Evolutionary conservation across 768 basidiomycete species (phyloP).

Genomic region (Tulasnella sp.): DNA sequence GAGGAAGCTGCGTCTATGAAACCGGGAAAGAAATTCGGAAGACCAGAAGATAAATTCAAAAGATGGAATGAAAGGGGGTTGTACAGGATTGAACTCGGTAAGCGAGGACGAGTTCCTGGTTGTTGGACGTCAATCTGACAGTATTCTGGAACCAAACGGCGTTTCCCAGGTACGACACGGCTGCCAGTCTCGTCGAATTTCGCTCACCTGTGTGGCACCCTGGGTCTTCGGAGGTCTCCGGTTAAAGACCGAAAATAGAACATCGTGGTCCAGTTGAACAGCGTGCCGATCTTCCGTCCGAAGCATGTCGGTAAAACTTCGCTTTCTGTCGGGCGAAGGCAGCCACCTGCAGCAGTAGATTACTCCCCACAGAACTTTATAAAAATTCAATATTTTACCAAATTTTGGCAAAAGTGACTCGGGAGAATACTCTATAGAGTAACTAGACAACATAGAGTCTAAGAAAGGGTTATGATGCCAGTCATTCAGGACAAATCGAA

Average conservation of each 20-base stretch:
- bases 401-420: not conserved
- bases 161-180: not conserved
- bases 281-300: not conserved
- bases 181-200: constrained; percentile 2
- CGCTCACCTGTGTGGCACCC: not conserved
- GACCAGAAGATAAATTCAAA: constrained; percentile 4
- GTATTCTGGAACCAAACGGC: not conserved
- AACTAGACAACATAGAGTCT: not conserved
- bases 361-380: not conserved
- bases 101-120: constrained; percentile 24
- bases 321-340: constrained; percentile 8
- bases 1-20: constrained; percentile 34
- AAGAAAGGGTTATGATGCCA: not conserved
- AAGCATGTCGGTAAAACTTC: not conserved
- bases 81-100: not conserved
- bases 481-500: not conserved
- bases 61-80: not conserved
- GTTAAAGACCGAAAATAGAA: constrained; percentile 11
- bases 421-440: not conserved
- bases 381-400: not conserved
- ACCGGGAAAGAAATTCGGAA: constrained; percentile 28
- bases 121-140: constrained; percentile 3
- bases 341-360: not conserved
- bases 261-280: not conserved
- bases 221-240: not conserved